phyloP scores from a whole-genome alignment of 2,329 filamentous ascomycete species.

The Didymella exigua region DNA sequence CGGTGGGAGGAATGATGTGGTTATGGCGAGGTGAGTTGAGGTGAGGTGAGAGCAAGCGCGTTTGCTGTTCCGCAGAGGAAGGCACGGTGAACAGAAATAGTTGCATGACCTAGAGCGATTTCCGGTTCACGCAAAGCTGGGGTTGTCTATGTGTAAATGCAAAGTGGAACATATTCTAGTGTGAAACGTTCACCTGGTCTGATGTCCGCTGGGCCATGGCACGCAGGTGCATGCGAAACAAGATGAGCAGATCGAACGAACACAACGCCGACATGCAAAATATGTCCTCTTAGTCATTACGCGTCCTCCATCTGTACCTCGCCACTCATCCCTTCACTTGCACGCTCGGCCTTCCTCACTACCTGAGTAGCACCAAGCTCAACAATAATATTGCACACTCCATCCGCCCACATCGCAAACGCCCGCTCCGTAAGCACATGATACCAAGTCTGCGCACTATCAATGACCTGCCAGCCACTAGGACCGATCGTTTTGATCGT shows the following conservation, averaged over 20 bases:
- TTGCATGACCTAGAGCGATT: neutral
- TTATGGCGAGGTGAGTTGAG: neutral
- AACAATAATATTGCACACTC: slow-evolving; percentile 39
- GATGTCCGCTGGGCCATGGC: neutral
- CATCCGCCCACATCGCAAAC: slow-evolving; percentile 40
- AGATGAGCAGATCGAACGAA: neutral
- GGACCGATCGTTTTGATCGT: slow-evolving; percentile 33
- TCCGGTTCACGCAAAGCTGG: neutral
- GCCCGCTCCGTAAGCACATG: slow-evolving; percentile 34
- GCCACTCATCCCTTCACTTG: neutral
- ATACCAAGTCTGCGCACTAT: slow-evolving; percentile 34
- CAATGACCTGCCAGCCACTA: slow-evolving; percentile 30
- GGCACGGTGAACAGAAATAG: neutral
- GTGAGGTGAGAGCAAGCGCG: slow-evolving; percentile 5
- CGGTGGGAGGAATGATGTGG: neutral
- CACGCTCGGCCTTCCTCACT: neutral
- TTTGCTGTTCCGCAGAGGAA: neutral
- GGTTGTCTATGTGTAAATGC: neutral
- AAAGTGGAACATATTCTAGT: neutral
- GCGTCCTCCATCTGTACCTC: slow-evolving; percentile 3
- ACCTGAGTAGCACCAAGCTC: slow-evolving; percentile 21
- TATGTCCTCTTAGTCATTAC: neutral
- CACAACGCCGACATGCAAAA: neutral
- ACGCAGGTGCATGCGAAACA: neutral
- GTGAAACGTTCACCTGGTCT: no score